These are phyloP conservation scores for Colletotrichum siamense DNA, from an alignment of 2,329 filamentous ascomycete species.

Conservation along the genomic window DNA sequence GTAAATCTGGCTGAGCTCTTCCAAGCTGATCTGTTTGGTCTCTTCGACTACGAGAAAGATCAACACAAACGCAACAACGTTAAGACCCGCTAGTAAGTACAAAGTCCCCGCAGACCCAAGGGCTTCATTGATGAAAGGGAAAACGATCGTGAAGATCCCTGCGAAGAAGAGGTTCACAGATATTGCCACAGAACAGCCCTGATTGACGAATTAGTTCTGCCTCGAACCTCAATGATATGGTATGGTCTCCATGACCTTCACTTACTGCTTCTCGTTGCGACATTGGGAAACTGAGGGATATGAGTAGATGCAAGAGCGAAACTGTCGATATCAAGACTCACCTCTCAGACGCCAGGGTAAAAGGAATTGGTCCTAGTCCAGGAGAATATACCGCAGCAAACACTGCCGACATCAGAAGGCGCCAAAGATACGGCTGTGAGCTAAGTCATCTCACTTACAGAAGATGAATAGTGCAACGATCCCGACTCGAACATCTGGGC, in stretches of 20 bases:
- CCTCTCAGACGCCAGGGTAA: neutral
- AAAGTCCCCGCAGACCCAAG: neutral
- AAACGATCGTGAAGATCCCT: neutral
- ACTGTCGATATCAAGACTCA: neutral
- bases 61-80: slow-evolving; percentile 47
- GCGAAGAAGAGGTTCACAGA: neutral
- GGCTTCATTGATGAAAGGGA: neutral
- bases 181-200: neutral
- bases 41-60: slow-evolving; percentile 50
- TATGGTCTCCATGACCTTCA: too few relatives aligned
- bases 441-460: neutral
- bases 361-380: neutral
- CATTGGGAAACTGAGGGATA: neutral
- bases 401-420: neutral
- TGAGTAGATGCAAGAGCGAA: neutral
- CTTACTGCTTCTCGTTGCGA: neutral
- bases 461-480: neutral
- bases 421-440: too few relatives aligned
- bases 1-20: slow-evolving; percentile 44
- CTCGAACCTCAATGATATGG: neutral
- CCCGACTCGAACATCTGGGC: fast-evolving
- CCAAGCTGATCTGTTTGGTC: slow-evolving; percentile 42
- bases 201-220: neutral
- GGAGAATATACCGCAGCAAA: neutral
- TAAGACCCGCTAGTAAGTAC: slow-evolving; percentile 34